These are phyloP conservation scores for Rutidosis leptorrhynchoides DNA, from an alignment of 129 eudicot species.

Conservation along the genomic window DNA sequence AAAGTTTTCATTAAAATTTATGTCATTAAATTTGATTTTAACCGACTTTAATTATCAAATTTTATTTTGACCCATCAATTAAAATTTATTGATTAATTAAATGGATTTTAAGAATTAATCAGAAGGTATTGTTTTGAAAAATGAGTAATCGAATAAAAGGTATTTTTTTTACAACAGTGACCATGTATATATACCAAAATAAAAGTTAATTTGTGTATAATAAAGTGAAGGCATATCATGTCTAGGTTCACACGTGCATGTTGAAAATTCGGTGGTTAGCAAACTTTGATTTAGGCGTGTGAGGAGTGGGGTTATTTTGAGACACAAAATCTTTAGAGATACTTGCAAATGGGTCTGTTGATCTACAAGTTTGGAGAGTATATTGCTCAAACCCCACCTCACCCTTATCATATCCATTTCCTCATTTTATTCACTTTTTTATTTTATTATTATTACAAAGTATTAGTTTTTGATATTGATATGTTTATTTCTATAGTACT, in stretches of 20 bases:
- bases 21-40: no score
- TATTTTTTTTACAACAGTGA: no score
- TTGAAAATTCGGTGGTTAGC: constrained; percentile 26
- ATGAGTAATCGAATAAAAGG: no score
- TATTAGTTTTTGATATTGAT: background rate
- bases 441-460: background rate
- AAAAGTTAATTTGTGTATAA: no score
- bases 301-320: constrained; percentile 8
- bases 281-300: constrained; percentile 19
- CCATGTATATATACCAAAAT: no score
- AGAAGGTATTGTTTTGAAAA: no score
- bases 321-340: constrained; percentile 22
- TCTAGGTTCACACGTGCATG: background rate
- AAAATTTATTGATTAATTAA: no score
- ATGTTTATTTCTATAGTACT: background rate
- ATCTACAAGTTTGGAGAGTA: constrained; percentile 26
- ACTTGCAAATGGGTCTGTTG: constrained; percentile 14
- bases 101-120: no score
- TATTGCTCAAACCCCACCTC: constrained; percentile 14
- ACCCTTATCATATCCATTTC: constrained; percentile 14
- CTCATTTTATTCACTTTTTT: background rate
- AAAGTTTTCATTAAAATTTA: no score
- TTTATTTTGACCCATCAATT: no score
- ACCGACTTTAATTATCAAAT: no score
- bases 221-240: background rate